Base-by-base conservation (phyloP, 352 stramenopile genomes). In the Phytophthora boehmeriae region DNA sequence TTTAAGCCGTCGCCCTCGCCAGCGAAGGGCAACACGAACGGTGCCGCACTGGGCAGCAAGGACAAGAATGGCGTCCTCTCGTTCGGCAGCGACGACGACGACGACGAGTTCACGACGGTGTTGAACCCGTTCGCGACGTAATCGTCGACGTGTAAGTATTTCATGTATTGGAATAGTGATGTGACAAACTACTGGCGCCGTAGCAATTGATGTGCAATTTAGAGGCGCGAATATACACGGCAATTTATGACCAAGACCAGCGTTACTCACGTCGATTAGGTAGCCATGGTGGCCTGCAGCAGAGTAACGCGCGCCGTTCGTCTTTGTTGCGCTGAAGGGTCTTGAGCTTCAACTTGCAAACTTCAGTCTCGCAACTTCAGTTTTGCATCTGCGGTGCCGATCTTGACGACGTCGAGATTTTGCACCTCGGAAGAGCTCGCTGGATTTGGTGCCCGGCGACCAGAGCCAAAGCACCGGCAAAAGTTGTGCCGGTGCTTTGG, bases 51-150 rank as follows among this genome's bases (percentile, higher is more conserved):
- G 2, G 68, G 59, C 38, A 71, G 64, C 45, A 69, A 80, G 49
- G 54, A 74, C 59, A 67, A 62, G 43, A 50, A 79, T 25, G 39
- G 63, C 32, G 56, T 68, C 28, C 38, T 74, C 35, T 53, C 67
- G 11, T 76, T 76, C 22, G 60, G 66, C n/a, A 72, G 67, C 17
- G 63, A 76, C 11, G 65, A 73, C 8, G 84, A 92, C 20, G 80
- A 90, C 4, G 83, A 86, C 14, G 68, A 83, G 17, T 59, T 73
- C 25, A 46, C 53, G 27, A 71, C 60, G 17, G 72, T 78, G 27
- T 63, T 92, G 19, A 92, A 92, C 51, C 83, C 83, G 46, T 92
- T 92, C 54, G 73, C 79, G 13, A 59, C 68, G 9, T 87, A 76
- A 52, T 61, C 19, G 42, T 61, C 30, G 30, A 62, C 46, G 57